Conservation (phyloP, 805 yeast genomes). For the Wickerhamomyces bovis region DNA sequence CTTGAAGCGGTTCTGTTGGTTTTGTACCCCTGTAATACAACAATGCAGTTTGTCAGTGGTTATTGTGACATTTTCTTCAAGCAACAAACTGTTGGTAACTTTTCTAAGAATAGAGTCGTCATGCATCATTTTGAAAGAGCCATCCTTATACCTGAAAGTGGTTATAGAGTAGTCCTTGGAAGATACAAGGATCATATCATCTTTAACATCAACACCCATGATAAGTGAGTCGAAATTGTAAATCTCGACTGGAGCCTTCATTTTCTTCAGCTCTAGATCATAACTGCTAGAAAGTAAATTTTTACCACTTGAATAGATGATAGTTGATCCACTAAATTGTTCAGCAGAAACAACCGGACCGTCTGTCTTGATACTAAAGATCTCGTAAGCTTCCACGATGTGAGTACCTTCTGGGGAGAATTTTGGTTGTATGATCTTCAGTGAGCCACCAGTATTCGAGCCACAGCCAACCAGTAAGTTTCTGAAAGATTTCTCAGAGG, state of each 20-base stretch:
- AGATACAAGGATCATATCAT: constrained; percentile 19
- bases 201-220: constrained; percentile 20
- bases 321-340: constrained; percentile 12
- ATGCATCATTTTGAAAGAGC: constrained; percentile 7
- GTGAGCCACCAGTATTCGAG: constrained; percentile 15
- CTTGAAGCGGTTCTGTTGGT: constrained; percentile 12
- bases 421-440: constrained; percentile 19
- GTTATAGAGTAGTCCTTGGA: constrained; percentile 26
- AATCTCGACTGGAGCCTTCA: constrained; percentile 10
- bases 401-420: constrained; percentile 1
- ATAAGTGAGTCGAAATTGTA: constrained; percentile 8
- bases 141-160: constrained; percentile 14
- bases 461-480: constrained; percentile 30
- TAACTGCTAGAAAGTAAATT: constrained; percentile 10
- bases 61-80: constrained; percentile 9
- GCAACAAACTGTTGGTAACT: constrained; percentile 12
- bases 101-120: constrained; percentile 20
- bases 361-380: constrained; percentile 14
- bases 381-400: constrained; percentile 12
- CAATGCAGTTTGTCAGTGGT: constrained; percentile 20
- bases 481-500: constrained; percentile 15
- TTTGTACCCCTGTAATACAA: constrained; percentile 11
- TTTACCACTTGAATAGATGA: constrained; percentile 18
- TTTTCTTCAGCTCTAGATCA: constrained; percentile 9
- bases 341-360: constrained; percentile 19